Percentiles rank a stretch among this genome's conserved stretches.
Evolutionary conservation across 164 flowering plant genomes (phyloP).

Genomic region (Sextonia rubra): DNA sequence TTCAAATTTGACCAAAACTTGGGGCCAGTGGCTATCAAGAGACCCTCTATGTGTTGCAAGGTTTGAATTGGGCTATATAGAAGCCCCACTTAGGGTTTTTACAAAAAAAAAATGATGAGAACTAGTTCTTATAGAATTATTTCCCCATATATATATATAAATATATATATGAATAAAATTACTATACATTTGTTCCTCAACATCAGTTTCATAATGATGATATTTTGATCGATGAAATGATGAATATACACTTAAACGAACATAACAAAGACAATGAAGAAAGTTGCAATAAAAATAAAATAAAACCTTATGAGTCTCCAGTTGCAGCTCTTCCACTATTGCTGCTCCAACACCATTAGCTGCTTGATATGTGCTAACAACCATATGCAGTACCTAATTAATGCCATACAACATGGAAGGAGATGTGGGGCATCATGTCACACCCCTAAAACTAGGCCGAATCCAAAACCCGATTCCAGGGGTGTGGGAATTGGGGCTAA

Average conservation of each 20-base stretch:
- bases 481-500: too few species aligned
- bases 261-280: conserved; percentile 1
- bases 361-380: conserved; percentile 98
- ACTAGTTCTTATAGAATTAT: too few species aligned
- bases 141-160: too few species aligned
- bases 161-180: too few species aligned
- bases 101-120: too few species aligned
- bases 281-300: background rate
- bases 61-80: too few species aligned
- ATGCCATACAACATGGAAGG: background rate
- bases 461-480: too few species aligned
- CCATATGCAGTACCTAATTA: conserved; percentile 77
- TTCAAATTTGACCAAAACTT: too few species aligned
- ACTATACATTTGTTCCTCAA: too few species aligned
- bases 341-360: conserved; percentile 99
- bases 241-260: background rate
- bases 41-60: too few species aligned
- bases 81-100: too few species aligned
- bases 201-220: background rate
- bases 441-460: background rate
- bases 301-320: conserved; percentile 91
- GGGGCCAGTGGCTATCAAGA: too few species aligned
- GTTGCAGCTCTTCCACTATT: conserved; percentile 95
- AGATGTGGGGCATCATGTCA: background rate
- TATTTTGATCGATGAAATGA: background rate